A percentile compares a stretch with the other conserved stretches of the same genome.
phyloP scores from a whole-genome alignment of 2,329 filamentous ascomycete genomes.

The Aspergillus sp. region DNA sequence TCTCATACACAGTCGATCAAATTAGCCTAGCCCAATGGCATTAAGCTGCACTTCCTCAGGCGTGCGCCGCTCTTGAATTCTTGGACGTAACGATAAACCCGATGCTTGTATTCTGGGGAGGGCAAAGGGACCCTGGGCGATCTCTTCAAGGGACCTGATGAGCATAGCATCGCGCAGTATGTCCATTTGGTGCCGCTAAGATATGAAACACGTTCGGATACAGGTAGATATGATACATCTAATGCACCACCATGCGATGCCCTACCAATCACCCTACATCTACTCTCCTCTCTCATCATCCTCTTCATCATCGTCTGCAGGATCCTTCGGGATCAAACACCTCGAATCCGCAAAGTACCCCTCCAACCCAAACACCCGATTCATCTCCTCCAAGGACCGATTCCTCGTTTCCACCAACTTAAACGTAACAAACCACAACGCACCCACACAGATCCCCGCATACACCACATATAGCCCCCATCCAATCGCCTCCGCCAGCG shows the following conservation, averaged over 20 bases:
- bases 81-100: too few species aligned
- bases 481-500: conserved; percentile 15
- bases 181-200: conserved; percentile 5
- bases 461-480: conserved; percentile 21
- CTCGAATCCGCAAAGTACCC: conserved; percentile 9
- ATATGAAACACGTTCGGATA: background rate
- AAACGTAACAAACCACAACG: conserved; percentile 18
- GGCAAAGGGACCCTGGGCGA: too few species aligned
- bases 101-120: too few species aligned
- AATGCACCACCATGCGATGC: background rate
- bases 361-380: conserved; percentile 16
- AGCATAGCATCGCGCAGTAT: conserved; percentile 1
- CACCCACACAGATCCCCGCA: conserved; percentile 15
- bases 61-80: too few species aligned
- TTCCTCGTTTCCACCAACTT: conserved; percentile 16
- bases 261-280: too few species aligned
- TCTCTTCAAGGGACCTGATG: conserved; percentile 13
- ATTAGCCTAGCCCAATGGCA: background rate
- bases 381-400: conserved; percentile 17
- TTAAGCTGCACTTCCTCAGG: too few species aligned
- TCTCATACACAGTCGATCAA: too few species aligned
- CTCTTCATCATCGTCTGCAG: background rate
- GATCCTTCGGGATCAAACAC: background rate
- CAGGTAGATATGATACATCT: background rate
- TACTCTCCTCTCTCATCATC: background rate